Evolutionary conservation across 2,329 filamentous ascomycete species (phyloP), one percentile per base, ranked within the genome.

Genomic region (Gliomastix tumulicola): DNA sequence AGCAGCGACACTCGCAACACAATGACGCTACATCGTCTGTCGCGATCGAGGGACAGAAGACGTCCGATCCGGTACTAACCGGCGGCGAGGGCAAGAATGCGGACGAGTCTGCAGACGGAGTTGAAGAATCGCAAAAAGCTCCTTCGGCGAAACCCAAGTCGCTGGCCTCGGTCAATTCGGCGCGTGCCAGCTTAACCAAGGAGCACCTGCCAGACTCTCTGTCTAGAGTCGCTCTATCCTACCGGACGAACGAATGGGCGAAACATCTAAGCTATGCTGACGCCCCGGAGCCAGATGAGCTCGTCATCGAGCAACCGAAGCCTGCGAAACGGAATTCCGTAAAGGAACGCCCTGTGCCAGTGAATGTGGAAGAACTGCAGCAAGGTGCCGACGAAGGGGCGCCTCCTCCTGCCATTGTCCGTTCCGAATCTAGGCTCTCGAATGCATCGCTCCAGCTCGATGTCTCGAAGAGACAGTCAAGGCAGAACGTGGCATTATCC

Each of bases 201-300:
- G 76, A 79, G 4, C 69, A 69, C 10, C 69, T 94, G 9, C 85
- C 86, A 1, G 65, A 70, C n/a, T 76, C 78, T 11, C 60, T 88
- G 22, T 92, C 88, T 2, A 82, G 77, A 42, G 75, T 94, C 8
- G 83, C 88, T 3, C 67, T 87, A 55, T 85, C 84, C 0, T 94
- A 92, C 53, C 78, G 90, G 39, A 96, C 88, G 3, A 94, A 94
- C 45, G 90, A 97, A 61, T 97, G 90, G 90, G 88, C 88, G 0
- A 96, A 95, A 56, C 88, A 95, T 56, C 69, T 95, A 10, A 79
- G 80, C 44, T 66, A 74, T 30, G 88, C 90, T 7, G 89, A 96
- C 13, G 63, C 66, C 6, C 88, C 88, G 2, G 74, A 79, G 33
- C 58, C 73, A 1, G 81, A 87, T 7, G 72, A 78, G 3, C 56